Evolutionary conservation across 2,329 filamentous ascomycete species (phyloP).

Genomic region (Fusarium sororula): DNA sequence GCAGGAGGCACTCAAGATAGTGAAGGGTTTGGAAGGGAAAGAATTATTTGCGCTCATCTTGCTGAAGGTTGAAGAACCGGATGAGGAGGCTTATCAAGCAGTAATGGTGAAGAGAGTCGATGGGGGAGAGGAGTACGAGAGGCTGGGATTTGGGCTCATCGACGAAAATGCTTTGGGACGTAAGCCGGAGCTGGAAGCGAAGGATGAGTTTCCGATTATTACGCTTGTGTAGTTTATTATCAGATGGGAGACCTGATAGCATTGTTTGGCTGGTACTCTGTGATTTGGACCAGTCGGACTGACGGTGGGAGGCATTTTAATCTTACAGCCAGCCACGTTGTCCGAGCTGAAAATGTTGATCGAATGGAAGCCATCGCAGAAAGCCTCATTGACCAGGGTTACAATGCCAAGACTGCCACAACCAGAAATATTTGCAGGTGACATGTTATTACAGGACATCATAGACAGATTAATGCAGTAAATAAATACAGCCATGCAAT

Average conservation of each 20-base stretch:
- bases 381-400: not conserved
- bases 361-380: not conserved
- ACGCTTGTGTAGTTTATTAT: not conserved
- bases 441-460: accelerated
- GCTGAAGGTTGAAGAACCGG: accelerated
- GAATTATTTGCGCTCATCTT: not conserved
- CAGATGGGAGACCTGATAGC: not conserved
- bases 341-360: not conserved
- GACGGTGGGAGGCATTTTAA: not conserved
- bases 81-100: not conserved
- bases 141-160: not conserved
- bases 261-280: not conserved
- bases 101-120: not conserved
- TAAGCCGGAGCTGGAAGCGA: not conserved
- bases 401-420: not conserved
- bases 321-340: not conserved
- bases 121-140: not conserved
- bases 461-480: accelerated
- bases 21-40: not conserved
- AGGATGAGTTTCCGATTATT: not conserved
- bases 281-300: not conserved
- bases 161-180: not conserved
- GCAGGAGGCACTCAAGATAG: not conserved
- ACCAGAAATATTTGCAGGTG: accelerated
- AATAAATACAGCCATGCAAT: too few relatives aligned